Conservation (phyloP, 768 basidiomycete species). For the Rhizopogon roseolus region DNA sequence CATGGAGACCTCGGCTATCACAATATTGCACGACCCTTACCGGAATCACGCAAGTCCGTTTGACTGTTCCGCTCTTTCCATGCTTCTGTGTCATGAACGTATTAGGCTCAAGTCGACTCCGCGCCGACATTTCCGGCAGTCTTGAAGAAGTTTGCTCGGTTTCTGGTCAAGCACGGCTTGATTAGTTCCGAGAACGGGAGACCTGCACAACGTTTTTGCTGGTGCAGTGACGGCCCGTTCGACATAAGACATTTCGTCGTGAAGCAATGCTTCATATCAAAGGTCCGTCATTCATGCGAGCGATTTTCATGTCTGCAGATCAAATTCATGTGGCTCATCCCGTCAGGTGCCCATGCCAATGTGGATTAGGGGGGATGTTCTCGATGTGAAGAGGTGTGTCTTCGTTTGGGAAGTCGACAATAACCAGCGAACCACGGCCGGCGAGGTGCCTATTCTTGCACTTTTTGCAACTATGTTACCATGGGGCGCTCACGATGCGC, state of each 20-base stretch:
- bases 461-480: not conserved
- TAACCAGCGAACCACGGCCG: conserved; percentile 4
- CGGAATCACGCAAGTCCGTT: conserved; percentile 85
- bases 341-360: conserved; percentile 58
- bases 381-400: conserved; percentile 69
- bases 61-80: not conserved
- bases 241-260: conserved; percentile 83
- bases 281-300: conserved; percentile 36
- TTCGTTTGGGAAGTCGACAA: conserved; percentile 32
- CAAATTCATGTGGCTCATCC: not conserved
- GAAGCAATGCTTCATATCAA: conserved; percentile 87
- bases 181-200: conserved; percentile 55
- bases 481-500: not conserved
- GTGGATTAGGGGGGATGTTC: conserved; percentile 69
- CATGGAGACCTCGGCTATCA: conserved; percentile 78
- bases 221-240: conserved; percentile 83
- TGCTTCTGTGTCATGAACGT: conserved; percentile 1
- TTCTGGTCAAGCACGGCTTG: conserved; percentile 68
- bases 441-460: conserved; percentile 10
- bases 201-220: conserved; percentile 62
- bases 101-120: conserved; percentile 73
- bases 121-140: conserved; percentile 76
- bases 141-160: conserved; percentile 54
- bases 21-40: conserved; percentile 85
- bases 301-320: not conserved